Evolutionary conservation across 176 grass and related monocot species (phyloP), one percentile per base, ranked within the genome.

Genomic region (Triticum turgidum): DNA sequence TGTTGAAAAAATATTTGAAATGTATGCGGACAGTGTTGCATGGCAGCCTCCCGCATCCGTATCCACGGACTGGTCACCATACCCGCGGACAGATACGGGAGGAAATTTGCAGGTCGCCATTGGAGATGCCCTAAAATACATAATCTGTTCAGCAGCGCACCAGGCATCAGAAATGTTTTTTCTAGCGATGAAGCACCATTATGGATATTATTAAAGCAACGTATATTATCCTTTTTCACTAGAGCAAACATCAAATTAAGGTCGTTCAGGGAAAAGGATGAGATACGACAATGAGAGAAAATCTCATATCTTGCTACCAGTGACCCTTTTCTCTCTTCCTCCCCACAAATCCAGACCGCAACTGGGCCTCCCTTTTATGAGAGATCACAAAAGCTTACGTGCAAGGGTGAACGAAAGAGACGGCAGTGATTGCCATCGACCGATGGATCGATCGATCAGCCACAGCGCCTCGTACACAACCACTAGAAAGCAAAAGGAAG

Each of bases 341-440:
- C 80, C 37, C 33, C 74, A 69, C 62, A 74, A 84, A 74, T 73
- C 27, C 59, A 17, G n/a, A 75, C 33, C 9, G 45, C 61, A 87
- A 21, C 65, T 27, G 13, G 44, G 12, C 33, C 20, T 45, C 68
- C 68, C 32, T 62, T 80, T 87, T 79, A 14, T 44, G 47, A 76
- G 81, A 87, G 85, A 91, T 84, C 85, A 76, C 15, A 70, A 52
- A 70, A 14, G 76, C 89, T 88, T 91, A 64, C 89, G 85, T 91
- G 89, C 7, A 64, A 24, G 69, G 84, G 89, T 76, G 81, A 76
- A 41, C n/a, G 77, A 88, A 80, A 88, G 61, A 69, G 76, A 91
- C 52, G 69, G 85, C 62, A 27, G 68, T 64, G 79, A 89, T 83
- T 79, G 73, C 27, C 80, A 61, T 54, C 51, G 49, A 52, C 49